Evolutionary conservation across 2,329 filamentous ascomycete genomes (phyloP).

Genomic region (Pezicula radicicola): DNA sequence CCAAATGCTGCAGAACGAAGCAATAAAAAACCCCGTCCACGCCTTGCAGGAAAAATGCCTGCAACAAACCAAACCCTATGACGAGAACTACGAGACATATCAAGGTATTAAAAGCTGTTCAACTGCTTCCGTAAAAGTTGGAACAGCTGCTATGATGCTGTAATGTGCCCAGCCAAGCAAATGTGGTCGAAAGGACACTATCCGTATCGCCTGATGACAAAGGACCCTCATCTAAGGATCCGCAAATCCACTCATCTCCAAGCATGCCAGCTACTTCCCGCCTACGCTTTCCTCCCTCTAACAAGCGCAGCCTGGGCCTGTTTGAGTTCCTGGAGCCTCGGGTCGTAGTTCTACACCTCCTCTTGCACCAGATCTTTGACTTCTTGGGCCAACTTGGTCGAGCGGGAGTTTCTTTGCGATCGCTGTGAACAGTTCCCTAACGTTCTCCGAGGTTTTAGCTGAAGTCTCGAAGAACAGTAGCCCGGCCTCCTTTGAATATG

Average conservation of each 20-base stretch:
- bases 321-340: conserved; percentile 53
- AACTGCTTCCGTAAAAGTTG: conserved; percentile 21
- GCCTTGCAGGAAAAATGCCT: conserved; percentile 25
- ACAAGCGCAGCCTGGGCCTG: conserved; percentile 60
- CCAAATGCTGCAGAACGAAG: conserved; percentile 30
- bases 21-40: conserved; percentile 24
- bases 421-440: conserved; percentile 91
- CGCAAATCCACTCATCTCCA: conserved; percentile 9
- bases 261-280: conserved; percentile 16
- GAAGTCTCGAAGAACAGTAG: conserved; percentile 98
- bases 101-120: conserved; percentile 30
- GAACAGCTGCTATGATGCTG: conserved; percentile 16
- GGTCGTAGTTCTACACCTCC: conserved; percentile 61
- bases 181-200: conserved; percentile 12
- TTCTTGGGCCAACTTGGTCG: conserved; percentile 91
- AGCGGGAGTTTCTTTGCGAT: conserved; percentile 97
- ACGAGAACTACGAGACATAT: conserved; percentile 23
- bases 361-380: conserved; percentile 62
- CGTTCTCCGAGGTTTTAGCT: conserved; percentile 95
- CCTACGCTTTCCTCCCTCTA: conserved; percentile 33
- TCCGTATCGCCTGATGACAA: conserved; percentile 11
- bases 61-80: conserved; percentile 19
- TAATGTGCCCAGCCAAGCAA: conserved; percentile 11
- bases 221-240: conserved; percentile 1
- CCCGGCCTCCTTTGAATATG: conserved; percentile 89